Base-by-base conservation (phyloP, 192 early-diverging fungal species). In the Polychytrium aggregatum region DNA sequence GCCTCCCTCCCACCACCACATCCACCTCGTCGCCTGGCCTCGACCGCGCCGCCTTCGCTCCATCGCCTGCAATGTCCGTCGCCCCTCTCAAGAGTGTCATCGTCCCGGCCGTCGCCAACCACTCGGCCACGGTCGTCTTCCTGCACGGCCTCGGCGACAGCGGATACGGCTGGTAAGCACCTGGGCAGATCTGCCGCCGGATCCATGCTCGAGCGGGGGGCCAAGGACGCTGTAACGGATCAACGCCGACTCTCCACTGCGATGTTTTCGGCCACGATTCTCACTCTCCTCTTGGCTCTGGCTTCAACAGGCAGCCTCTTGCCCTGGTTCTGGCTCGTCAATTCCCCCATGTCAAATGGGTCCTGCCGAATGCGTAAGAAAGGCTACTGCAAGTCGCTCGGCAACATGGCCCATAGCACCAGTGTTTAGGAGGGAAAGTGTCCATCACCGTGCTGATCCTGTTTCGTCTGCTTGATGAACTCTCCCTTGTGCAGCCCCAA, bases 281-380 rank as follows among this genome's bases (percentile, higher is more conserved):
- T n/a, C n/a, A n/a, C n/a, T n/a, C n/a, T n/a, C n/a, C n/a, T n/a
- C n/a, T n/a, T n/a, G n/a, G n/a, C n/a, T 59, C 24, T 14, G 31
- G 42, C 27, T 8, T 20, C 16, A 10, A 8, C 48, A 64, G 83
- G 82, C 50, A 52, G 27, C 65, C 60, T 18, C 55, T 81, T 26
- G 72, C 69, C 4, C 42, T 52, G 31, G 70, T 83, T 67, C 90
- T 90, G 16, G 29, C 62, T 9, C 46, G 42, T 7, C 43, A 49
- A 9, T 60, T 91, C 20, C 87, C 85, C 7, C 83, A 91, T 58
- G 79, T 89, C 58, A 97, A 97, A 71, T 93, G 81, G 53, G 64
- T 97, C 28, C 72, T 92, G 28, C 94, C 94, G 1, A 79, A 90
- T 60, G 92, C 90, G 55, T 74, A n/a, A n/a, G 52, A 70, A 64